phyloP scores from a whole-genome alignment of 2,329 filamentous ascomycete genomes.

The Claviceps africana region DNA sequence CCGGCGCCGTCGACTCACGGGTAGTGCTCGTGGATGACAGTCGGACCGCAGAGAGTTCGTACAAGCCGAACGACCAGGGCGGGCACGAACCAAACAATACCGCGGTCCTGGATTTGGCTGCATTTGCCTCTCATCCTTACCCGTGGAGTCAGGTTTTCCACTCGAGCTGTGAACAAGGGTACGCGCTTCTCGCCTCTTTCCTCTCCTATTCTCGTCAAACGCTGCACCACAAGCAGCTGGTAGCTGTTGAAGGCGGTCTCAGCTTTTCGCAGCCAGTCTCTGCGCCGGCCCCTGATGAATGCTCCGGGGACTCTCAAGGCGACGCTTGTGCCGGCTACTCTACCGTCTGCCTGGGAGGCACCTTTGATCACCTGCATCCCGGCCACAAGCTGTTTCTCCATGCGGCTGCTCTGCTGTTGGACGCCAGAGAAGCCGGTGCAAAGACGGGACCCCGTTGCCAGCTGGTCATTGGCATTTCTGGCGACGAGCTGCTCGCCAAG shows the following conservation, averaged over 20 bases:
- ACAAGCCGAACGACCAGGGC: constrained; percentile 19
- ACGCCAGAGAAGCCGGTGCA: neutral
- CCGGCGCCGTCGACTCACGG: constrained; percentile 61
- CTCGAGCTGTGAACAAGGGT: constrained; percentile 49
- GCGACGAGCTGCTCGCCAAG: constrained; percentile 70
- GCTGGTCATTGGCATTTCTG: constrained; percentile 76
- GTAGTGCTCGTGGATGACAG: constrained; percentile 59
- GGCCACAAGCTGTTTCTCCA: constrained; percentile 94
- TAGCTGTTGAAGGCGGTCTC: constrained; percentile 38
- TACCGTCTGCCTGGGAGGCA: constrained; percentile 69
- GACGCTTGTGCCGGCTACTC: constrained; percentile 12
- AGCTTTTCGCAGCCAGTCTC: constrained; percentile 20
- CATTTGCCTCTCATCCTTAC: constrained; percentile 38
- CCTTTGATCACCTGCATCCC: constrained; percentile 89
- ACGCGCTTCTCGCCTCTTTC: constrained; percentile 39
- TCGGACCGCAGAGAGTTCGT: constrained; percentile 14
- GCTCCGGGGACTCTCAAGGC: neutral
- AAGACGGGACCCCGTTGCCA: constrained; percentile 26
- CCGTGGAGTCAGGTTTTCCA: constrained; percentile 54
- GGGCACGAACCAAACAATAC: constrained; percentile 31
- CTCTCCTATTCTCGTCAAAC: constrained; percentile 30
- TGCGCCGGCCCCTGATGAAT: neutral
- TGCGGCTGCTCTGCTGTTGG: constrained; percentile 56
- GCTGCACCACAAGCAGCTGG: constrained; percentile 35
- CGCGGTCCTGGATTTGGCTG: constrained; percentile 32